Percentiles rank a stretch among this genome's conserved stretches.
phyloP scores from a whole-genome alignment of 2,329 filamentous ascomycete genomes.

The Fusarium floridanum region DNA sequence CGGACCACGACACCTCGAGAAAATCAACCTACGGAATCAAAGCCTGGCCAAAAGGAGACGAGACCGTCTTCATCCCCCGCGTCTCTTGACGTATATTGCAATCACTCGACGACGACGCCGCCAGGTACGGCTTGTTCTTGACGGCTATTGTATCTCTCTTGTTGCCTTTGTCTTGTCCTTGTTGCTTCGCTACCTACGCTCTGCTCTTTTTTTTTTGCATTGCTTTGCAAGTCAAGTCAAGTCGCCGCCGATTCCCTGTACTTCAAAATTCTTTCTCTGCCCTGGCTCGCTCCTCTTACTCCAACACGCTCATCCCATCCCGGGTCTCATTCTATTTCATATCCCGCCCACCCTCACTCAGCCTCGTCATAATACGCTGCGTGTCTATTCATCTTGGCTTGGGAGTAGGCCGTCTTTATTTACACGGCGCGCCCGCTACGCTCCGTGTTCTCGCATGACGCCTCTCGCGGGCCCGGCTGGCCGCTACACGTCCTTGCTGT shows the following conservation, averaged over 20 bases:
- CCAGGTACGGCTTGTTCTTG: slow-evolving; percentile 4
- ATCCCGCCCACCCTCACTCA: slow-evolving; percentile 37
- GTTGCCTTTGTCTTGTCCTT: slow-evolving; percentile 25
- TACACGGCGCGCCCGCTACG: slow-evolving; percentile 32
- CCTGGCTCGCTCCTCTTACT: slow-evolving; percentile 46
- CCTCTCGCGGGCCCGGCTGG: slow-evolving; percentile 47
- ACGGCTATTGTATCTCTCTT: slow-evolving; percentile 1
- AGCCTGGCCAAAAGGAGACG: slow-evolving; percentile 52
- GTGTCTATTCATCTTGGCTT: slow-evolving; percentile 15
- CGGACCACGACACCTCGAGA: slow-evolving; percentile 57
- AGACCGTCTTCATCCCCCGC: slow-evolving; percentile 42
- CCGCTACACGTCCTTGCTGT: slow-evolving; percentile 47
- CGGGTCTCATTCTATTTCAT: slow-evolving; percentile 36
- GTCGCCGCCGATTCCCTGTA: slow-evolving; percentile 44
- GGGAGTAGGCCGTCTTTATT: background rate
- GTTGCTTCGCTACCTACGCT: slow-evolving; percentile 24
- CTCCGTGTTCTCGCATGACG: slow-evolving; percentile 44
- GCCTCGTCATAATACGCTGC: slow-evolving; percentile 31
- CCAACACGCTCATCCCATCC: slow-evolving; percentile 48
- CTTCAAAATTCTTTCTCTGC: slow-evolving; percentile 50
- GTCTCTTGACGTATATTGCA: slow-evolving; percentile 28
- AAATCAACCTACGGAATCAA: slow-evolving; percentile 51
- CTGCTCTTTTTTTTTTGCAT: slow-evolving; percentile 26
- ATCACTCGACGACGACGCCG: slow-evolving; percentile 16
- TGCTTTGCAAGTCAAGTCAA: slow-evolving; percentile 3